phyloP scores from a whole-genome alignment of 169 alveolate genomes.

The Prorocentrum cordatum region DNA sequence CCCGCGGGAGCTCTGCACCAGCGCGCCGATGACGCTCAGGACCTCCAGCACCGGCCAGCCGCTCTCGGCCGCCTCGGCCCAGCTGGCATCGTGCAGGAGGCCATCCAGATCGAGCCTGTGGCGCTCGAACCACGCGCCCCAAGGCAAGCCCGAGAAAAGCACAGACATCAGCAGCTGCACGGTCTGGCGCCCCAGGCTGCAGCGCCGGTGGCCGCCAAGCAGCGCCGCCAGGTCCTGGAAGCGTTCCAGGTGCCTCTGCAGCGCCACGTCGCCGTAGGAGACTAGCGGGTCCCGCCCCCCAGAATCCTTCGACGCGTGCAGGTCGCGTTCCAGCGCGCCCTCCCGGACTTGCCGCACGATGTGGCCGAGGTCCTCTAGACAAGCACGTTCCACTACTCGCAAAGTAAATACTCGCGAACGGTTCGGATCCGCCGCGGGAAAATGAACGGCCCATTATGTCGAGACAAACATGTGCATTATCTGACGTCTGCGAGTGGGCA shows the following conservation, averaged over 20 bases:
- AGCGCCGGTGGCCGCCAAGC: background rate
- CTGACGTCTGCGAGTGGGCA: no score
- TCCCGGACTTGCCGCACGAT: slow-evolving; percentile 31
- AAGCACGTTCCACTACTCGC: no score
- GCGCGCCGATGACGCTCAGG: background rate
- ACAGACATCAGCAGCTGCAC: slow-evolving; percentile 19
- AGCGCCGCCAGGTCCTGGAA: background rate
- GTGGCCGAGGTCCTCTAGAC: slow-evolving; percentile 14
- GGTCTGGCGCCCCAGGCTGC: slow-evolving; percentile 6
- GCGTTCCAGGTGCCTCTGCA: slow-evolving; percentile 51
- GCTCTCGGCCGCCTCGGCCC: slow-evolving; percentile 16
- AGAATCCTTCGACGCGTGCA: slow-evolving; percentile 51
- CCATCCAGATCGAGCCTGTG: slow-evolving; percentile 33
- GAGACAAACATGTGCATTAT: no score
- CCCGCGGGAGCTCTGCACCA: background rate
- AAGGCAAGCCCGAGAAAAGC: slow-evolving; percentile 17
- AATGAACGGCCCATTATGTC: no score
- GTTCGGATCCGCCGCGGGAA: no score
- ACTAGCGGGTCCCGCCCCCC: slow-evolving; percentile 45
- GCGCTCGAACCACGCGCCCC: slow-evolving; percentile 54
- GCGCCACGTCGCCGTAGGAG: slow-evolving; percentile 59
- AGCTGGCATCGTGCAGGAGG: slow-evolving; percentile 34
- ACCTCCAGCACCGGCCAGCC: slow-evolving; percentile 43
- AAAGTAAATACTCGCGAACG: no score
- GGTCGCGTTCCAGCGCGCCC: slow-evolving; percentile 38